Base-by-base conservation (phyloP, 805 yeast species). In the Tetrapisispora arboricola region DNA sequence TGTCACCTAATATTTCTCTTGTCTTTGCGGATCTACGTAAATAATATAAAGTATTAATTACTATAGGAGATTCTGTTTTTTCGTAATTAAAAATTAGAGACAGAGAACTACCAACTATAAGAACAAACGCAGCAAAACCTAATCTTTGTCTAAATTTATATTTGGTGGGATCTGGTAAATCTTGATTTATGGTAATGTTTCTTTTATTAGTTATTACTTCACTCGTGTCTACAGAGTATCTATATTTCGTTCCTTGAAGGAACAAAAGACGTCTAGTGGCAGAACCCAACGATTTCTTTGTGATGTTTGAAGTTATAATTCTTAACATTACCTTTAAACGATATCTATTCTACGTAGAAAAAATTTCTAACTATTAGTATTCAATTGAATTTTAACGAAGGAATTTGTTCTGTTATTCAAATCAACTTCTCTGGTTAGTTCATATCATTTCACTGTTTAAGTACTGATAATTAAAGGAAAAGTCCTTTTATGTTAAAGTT, bases 11-110 rank as follows among this genome's bases (percentile, higher is more conserved):
- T 2, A 65, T 55, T 19, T 73, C 75, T 41, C 76, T 69, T 10
- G 87, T 87, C 33, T 64, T 46, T 9, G 72, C 68, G 1, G 90
- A 80, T 55, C 96, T 71, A 57, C 98, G 75, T 51, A 90, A 64
- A 47, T 85, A 82, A 61, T 85, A 87, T 59, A 92, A 66, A 4
- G 95, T 82, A 6, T 95, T 88, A 31, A 82, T 75, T 51, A 90
- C 82, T 44, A 90, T 74, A 1, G 97, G 96, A 12, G 95, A 84
- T 34, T 83, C 78, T 16, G 87, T 78, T 59, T 87, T 88, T 60
- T 92, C 98, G 63, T 90, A 88, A 67, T 92, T 88, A 73, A 90
- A 80, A 53, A 90, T 84, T 24, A 84, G 72, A 24, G 72, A 66
- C 37, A 81, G 63, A 1, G 80, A 64, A 4, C 69, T 62, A 19